A percentile compares a stretch with the other conserved stretches of the same genome.
phyloP scores from a whole-genome alignment of 2,329 filamentous ascomycete genomes.

The Calycina herbarum region DNA sequence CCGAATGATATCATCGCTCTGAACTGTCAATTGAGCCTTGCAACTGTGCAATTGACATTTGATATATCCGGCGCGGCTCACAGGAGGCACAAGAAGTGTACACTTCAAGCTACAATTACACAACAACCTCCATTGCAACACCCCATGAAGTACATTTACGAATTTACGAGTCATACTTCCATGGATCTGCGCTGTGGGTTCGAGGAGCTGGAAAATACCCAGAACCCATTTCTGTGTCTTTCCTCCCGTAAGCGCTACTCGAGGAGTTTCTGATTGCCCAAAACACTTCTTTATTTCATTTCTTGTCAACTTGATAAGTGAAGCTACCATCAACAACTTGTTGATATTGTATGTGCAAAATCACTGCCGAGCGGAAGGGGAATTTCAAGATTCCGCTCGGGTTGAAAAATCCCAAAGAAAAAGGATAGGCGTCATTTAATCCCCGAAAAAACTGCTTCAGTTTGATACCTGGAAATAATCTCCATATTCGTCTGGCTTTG shows the following conservation, averaged over 20 bases:
- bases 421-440: not conserved
- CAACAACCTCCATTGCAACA: not conserved
- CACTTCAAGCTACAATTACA: not conserved
- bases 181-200: not conserved
- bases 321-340: not conserved
- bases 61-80: not conserved
- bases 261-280: not conserved
- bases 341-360: not conserved
- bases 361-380: not conserved
- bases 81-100: not conserved
- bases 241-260: too few relatives aligned
- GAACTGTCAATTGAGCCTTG: not conserved
- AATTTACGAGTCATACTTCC: not conserved
- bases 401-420: not conserved
- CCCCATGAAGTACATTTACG: not conserved
- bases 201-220: conserved; percentile 1
- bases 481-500: not conserved
- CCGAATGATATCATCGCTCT: not conserved
- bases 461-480: not conserved
- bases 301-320: not conserved
- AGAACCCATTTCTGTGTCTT: not conserved
- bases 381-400: not conserved
- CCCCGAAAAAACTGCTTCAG: not conserved
- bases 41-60: not conserved
- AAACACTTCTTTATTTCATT: not conserved